phyloP scores from a whole-genome alignment of 2,329 filamentous ascomycete genomes.

The Epichloe bromicola region DNA sequence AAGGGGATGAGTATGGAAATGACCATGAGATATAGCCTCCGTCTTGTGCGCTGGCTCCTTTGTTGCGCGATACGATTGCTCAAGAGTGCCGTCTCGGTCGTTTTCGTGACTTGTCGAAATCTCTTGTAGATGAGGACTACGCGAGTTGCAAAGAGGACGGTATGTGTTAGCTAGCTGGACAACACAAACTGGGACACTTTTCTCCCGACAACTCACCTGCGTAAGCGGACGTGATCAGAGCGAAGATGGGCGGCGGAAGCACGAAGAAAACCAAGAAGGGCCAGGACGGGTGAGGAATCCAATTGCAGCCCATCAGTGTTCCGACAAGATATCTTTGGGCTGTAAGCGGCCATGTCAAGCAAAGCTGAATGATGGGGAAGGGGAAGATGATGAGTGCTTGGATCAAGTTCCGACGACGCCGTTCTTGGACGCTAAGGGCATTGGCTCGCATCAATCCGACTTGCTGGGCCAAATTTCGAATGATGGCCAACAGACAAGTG shows the following conservation, averaged over 20 bases:
- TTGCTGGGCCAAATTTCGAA: conserved; percentile 39
- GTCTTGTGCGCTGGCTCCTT: conserved; percentile 34
- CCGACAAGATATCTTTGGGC: conserved; percentile 35
- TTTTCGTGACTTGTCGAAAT: conserved; percentile 32
- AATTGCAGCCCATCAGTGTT: conserved; percentile 37
- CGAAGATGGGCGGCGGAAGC: conserved; percentile 30
- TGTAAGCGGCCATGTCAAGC: conserved; percentile 34
- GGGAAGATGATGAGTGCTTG: conserved; percentile 44
- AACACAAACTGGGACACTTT: neutral
- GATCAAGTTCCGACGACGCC: conserved; percentile 26
- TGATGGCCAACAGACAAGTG: conserved; percentile 40
- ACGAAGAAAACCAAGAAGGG: conserved; percentile 35
- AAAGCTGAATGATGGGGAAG: conserved; percentile 34
- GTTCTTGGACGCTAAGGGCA: conserved; percentile 27
- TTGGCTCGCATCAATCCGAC: conserved; percentile 31
- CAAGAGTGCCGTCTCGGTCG: conserved; percentile 26
- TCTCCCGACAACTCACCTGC: conserved; percentile 23
- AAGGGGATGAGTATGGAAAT: conserved; percentile 38
- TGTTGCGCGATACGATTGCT: conserved; percentile 26
- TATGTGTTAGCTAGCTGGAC: neutral
- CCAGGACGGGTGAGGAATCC: conserved; percentile 31
- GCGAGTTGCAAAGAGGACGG: neutral
- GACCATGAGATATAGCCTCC: conserved; percentile 43
- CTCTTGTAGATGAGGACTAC: conserved; percentile 34
- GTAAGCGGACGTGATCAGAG: conserved; percentile 30